phyloP scores from a whole-genome alignment of 2,329 filamentous ascomycete species.

The Epichloe typhina region DNA sequence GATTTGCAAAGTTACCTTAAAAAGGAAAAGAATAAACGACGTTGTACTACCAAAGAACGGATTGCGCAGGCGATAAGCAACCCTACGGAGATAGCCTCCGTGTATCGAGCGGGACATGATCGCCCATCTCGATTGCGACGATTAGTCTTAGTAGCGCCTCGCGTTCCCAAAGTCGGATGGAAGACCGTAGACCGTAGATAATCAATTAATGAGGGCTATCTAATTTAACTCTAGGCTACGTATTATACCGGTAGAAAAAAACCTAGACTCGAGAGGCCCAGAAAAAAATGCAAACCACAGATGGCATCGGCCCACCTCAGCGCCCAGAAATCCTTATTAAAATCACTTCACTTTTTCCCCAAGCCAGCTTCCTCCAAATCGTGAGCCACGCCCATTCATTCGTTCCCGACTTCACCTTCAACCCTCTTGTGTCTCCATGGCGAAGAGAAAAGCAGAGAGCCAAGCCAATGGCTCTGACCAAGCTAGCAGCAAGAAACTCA shows the following conservation, averaged over 20 bases:
- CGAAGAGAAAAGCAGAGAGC: constrained; percentile 48
- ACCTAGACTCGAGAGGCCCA: too few species aligned
- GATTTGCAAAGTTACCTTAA: too few species aligned
- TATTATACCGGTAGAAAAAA: too few species aligned
- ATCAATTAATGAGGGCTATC: too few species aligned
- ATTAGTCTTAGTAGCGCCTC: neutral
- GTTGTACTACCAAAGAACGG: too few species aligned
- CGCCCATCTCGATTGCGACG: neutral
- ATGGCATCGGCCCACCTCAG: constrained; percentile 1
- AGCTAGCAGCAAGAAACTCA: constrained; percentile 39
- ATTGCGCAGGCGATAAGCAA: neutral
- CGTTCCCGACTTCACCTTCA: neutral
- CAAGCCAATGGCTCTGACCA: constrained; percentile 26
- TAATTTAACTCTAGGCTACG: too few species aligned
- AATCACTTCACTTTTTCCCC: neutral
- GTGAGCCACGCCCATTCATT: constrained; percentile 10
- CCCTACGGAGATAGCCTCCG: neutral
- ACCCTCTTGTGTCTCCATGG: constrained; percentile 13
- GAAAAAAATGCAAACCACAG: neutral
- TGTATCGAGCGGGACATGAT: neutral
- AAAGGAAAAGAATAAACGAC: too few species aligned
- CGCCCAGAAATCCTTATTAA: neutral
- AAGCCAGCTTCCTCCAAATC: constrained; percentile 39
- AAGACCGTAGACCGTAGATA: too few species aligned
- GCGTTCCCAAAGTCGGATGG: too few species aligned